Base-by-base conservation (phyloP, 345 rosid species). In the Salix purpurea region DNA sequence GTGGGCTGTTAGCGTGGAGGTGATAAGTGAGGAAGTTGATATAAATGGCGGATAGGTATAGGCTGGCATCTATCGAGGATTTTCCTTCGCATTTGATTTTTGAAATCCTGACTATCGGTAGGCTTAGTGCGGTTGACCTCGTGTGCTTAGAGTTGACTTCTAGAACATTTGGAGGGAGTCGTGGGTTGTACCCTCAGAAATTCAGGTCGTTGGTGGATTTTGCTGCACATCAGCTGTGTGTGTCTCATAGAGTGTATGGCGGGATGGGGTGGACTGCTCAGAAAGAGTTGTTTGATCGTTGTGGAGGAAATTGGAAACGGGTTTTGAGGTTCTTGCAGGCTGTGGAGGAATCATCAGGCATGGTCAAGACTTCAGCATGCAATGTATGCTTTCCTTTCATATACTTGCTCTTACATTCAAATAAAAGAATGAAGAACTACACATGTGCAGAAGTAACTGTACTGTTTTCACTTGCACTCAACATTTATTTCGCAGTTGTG, bases 31-130 rank as follows among this genome's bases (percentile, higher is more conserved):
- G 52, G 60, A 24, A 42, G 11, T 76, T 74, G 79, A 28, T 69
- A 19, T 7, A 79, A 76, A 93, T 91, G 99, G 97, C 89, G n/a
- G 94, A 93, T 42, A 74, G 89, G 50, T 83, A 78, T 79, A 83
- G 88, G 84, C 66, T 77, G 54, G 65, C 85, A 72, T 85, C 90
- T 1, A 75, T 95, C 13, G 99, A 89, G 79, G 97, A 95, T 44
- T 86, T 95, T 73, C 99, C 99, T 11, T 90, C 91, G 13, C 94
- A 95, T 89, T 86, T 93, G 94, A 84, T 93, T 76, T 80, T 95
- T 71, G 99, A 95, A 76, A 91, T 95, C 69, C 81, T 95, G 84
- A 93, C 88, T 60, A 76, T 83, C 15, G 91, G 94, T 24, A 81
- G 89, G 84, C 95, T 95, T 64, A 84, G 83, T 67, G 93, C 89